A percentile compares a stretch with the other conserved stretches of the same genome.
Conservation (phyloP, 1,284 basidiomycete genomes). For the Moesziomyces sp. region DNA sequence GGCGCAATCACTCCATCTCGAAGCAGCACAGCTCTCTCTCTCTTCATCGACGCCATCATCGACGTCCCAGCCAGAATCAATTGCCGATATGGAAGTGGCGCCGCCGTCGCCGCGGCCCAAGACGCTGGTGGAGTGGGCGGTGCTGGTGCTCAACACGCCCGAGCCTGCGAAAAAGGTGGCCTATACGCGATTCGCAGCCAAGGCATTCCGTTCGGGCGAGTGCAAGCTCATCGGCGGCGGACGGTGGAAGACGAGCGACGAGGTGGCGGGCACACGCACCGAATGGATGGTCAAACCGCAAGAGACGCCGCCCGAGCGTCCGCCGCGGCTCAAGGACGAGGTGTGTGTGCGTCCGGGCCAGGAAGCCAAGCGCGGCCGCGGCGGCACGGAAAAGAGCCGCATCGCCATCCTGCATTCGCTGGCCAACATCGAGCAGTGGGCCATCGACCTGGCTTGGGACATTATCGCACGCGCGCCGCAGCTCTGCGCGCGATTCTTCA, state of each 20-base stretch:
- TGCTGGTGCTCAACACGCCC: constrained; percentile 78
- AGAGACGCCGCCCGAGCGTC: constrained; percentile 75
- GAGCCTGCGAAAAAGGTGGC: constrained; percentile 79
- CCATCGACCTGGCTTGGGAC: constrained; percentile 70
- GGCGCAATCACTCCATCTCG: constrained; percentile 29
- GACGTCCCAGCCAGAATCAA: constrained; percentile 1
- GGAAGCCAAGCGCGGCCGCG: constrained; percentile 73
- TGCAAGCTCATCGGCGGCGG: constrained; percentile 74
- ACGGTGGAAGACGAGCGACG: constrained; percentile 29
- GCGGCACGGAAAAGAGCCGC: constrained; percentile 74
- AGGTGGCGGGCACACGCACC: constrained; percentile 6
- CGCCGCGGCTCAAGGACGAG: constrained; percentile 71
- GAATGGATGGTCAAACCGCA: constrained; percentile 43
- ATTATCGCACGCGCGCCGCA: constrained; percentile 76
- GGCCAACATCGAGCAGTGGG: constrained; percentile 92
- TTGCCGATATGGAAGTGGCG: constrained; percentile 7
- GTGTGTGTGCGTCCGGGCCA: constrained; percentile 76
- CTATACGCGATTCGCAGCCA: constrained; percentile 77
- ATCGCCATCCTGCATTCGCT: constrained; percentile 83
- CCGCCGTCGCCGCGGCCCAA: constrained; percentile 51
- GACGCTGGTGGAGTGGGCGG: constrained; percentile 80
- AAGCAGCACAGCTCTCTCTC: constrained; percentile 18
- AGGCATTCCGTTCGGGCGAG: constrained; percentile 77
- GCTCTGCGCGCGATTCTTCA: constrained; percentile 49
- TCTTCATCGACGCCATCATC: constrained; percentile 59